Evolutionary conservation across 257 asterid species (phyloP), one percentile per base, ranked within the genome.

Genomic region (Solanum megistacrolobum): DNA sequence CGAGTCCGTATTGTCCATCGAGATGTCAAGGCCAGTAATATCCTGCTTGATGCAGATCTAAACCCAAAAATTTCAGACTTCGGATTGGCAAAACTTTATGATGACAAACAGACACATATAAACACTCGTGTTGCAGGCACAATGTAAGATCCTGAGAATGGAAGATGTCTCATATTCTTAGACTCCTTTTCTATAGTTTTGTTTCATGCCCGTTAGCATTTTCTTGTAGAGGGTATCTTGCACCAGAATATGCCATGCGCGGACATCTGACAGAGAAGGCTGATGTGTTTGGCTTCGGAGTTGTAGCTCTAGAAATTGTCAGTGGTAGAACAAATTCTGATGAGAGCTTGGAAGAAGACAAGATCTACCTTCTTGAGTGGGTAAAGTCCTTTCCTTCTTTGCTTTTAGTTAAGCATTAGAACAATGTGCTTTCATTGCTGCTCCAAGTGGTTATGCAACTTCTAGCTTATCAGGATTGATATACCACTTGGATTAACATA

Each of bases 71-170:
- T 94, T 79, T 94, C 96, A n/a, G 98, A 94, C 89, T 94, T 94
- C 27, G 96, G 98, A 18, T 90, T 94, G 94, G 96, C 98, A 86
- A 94, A 94, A 88, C 89, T 94, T 39, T 94, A 93, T 18, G 96
- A 94, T 39, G 98, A 94, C 90, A 93, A 91, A 31, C 90, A 87
- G 94, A 95, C 98, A 18, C 98, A 96, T 89, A 94, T 96, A 87
- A 94, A 98, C 90, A 94, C 99, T 85, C 93, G 93, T 87, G 94
- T 95, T 87, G 99, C 99, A 13, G 99, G 99, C 88, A 96, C 99
- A 78, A 89, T 91, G 99, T 94, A 90, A 91, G 96, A 69, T 88
- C 48, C 85, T 68, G 31, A 82, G 78, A 32, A 36, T 66, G 60
- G 65, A 65, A 60, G 6, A 58, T 46, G 60, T n/a, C 7, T 52